These are phyloP conservation scores for Tilletia caries DNA, from an alignment of 1,284 basidiomycete species.

Conservation along the genomic window DNA sequence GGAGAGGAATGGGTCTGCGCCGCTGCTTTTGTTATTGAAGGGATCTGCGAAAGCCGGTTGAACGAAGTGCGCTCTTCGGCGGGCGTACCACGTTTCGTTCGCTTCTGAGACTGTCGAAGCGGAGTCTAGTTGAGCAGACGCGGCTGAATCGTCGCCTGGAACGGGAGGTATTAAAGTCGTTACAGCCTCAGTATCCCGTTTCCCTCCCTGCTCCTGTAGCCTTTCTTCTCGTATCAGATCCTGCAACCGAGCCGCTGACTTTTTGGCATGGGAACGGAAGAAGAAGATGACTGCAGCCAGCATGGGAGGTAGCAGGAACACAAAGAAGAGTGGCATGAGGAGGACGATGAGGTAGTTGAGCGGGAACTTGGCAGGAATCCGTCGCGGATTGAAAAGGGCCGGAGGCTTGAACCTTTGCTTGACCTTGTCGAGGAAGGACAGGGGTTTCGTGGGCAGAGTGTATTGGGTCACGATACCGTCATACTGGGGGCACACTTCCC, in stretches of 20 bases:
- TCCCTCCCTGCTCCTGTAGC: not conserved
- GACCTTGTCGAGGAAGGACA: not conserved
- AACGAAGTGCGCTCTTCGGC: not conserved
- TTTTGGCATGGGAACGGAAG: conserved; percentile 14
- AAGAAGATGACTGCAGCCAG: conserved; percentile 30
- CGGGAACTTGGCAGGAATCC: conserved; percentile 31
- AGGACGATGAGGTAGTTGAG: conserved; percentile 37
- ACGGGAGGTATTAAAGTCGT: not conserved
- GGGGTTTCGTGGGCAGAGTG: not conserved
- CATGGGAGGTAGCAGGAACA: not conserved
- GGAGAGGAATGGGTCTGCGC: not conserved
- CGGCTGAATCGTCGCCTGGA: no score
- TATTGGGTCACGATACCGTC: conserved; percentile 19
- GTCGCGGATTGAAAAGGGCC: conserved; percentile 28
- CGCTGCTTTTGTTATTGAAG: no score
- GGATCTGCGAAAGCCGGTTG: not conserved
- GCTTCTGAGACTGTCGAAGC: not conserved
- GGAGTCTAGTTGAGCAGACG: not conserved
- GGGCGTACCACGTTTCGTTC: not conserved
- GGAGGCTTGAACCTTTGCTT: not conserved
- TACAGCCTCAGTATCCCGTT: not conserved
- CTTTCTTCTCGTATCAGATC: not conserved
- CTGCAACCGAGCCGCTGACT: not conserved
- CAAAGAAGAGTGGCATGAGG: conserved; percentile 22
- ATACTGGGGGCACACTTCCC: conserved; percentile 19